phyloP scores from a whole-genome alignment of 305 asterid genomes.

The Solanum hybrid region DNA sequence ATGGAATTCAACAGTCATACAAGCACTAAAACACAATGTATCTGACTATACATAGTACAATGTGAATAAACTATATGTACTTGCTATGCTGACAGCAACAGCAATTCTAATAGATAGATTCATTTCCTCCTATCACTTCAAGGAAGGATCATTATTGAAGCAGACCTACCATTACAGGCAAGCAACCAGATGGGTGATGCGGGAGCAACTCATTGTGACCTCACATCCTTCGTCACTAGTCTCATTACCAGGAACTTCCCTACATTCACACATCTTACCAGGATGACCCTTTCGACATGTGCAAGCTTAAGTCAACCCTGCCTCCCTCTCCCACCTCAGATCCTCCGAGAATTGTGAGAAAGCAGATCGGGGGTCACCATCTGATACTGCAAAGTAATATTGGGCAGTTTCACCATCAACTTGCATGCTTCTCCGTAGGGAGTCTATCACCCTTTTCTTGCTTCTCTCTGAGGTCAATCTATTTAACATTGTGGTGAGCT shows the following conservation, averaged over 20 bases:
- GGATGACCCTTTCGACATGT: neutral
- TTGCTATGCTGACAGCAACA: neutral
- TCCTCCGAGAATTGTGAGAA: conserved; percentile 63
- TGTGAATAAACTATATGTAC: neutral
- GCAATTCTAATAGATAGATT: neutral
- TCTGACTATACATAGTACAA: neutral
- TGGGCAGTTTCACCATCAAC: conserved; percentile 81
- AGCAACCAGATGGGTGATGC: neutral
- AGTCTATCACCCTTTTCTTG: conserved; percentile 52
- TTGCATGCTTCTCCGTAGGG: conserved; percentile 73
- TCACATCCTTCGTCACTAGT: neutral
- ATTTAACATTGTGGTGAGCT: conserved; percentile 24
- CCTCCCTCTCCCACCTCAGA: conserved; percentile 74
- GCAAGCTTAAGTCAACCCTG: conserved; percentile 32
- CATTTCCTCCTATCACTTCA: neutral
- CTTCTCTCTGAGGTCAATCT: conserved; percentile 45
- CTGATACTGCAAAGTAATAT: conserved; percentile 59
- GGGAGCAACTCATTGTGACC: neutral
- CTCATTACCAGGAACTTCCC: neutral
- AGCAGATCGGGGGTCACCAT: conserved; percentile 88
- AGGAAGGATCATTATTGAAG: neutral
- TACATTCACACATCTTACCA: neutral
- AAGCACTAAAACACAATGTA: neutral
- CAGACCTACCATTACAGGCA: neutral
- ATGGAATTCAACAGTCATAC: neutral